Evolutionary conservation across 208 protist genomes (phyloP), one percentile per base, ranked within the genome.

Genomic region (Porcisia deanei): DNA sequence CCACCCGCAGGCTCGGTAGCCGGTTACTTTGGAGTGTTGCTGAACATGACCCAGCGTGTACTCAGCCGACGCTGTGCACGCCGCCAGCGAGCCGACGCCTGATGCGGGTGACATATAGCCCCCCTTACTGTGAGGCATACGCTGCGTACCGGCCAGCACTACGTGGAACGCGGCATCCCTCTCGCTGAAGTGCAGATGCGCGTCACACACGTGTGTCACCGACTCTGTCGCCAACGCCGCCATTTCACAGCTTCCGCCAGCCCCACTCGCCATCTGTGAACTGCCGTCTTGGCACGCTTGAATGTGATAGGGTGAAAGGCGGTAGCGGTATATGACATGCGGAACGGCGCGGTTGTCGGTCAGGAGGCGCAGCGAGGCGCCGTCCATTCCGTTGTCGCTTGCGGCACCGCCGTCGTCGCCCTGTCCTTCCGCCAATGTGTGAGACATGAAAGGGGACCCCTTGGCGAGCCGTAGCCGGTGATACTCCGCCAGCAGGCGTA

Each of bases 301-400:
- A 22, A 87, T 41, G 43, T 58, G 63, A 41, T 79, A 57, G 0
- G 37, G 16, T 9, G 91, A 80, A 61, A 95, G 86, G n/a, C 61
- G 67, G 73, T 95, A 95, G 25, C 69, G 79, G 71, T 93, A 95
- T 58, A 88, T 34, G 9, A 95, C 87, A 64, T 95, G 88, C 16
- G 88, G 85, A 12, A 93, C 37, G 18, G 68, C 73, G 45, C 68
- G 71, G 18, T 54, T 74, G 59, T 76, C 68, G 34, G 58, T 57
- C 22, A 53, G 49, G 66, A 43, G 18, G 58, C 25, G 61, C 41
- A 45, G 47, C 0, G 22, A 49, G 20, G 41, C 59, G 47, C n/a
- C 49, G 37, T 39, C 66, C 1, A 12, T 18, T 8, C 22, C 25
- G 2, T 20, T 20, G 43, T 69, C 64, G 43, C 8, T 34, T n/a